Conservation (phyloP, 495 filamentous ascomycete species). For the Talaromyces borbonicus region DNA sequence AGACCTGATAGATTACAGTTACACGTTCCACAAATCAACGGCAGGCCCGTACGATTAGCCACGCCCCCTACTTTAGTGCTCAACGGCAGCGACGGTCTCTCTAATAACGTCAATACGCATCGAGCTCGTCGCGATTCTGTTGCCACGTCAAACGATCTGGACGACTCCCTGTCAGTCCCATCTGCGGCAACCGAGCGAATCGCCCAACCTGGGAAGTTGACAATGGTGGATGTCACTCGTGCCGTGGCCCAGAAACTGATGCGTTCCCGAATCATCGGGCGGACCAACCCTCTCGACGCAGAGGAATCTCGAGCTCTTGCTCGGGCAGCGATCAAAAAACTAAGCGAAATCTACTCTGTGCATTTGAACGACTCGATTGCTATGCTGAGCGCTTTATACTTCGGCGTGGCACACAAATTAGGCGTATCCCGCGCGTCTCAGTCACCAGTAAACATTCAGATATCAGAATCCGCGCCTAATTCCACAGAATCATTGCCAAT, state of each 20-base stretch:
- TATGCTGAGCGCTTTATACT: constrained; percentile 23
- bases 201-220: constrained; percentile 8
- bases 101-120: constrained; percentile 14
- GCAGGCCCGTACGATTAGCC: constrained; percentile 66
- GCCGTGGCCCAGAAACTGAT: constrained; percentile 25
- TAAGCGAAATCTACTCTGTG: constrained; percentile 21
- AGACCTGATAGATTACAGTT: constrained; percentile 53
- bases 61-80: constrained; percentile 63
- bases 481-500: background rate
- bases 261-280: constrained; percentile 22
- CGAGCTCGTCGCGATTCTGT: constrained; percentile 19
- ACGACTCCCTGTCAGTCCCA: constrained; percentile 10
- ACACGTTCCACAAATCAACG: constrained; percentile 68
- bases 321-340: constrained; percentile 20
- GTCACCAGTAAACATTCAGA: constrained; percentile 16
- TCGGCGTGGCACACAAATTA: constrained; percentile 31
- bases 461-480: constrained; percentile 9
- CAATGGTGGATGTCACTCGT: constrained; percentile 27
- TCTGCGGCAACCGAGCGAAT: constrained; percentile 7
- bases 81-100: constrained; percentile 47
- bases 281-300: constrained; percentile 14
- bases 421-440: constrained; percentile 19
- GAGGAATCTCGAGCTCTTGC: constrained; percentile 30
- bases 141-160: constrained; percentile 14
- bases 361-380: constrained; percentile 15